Evolutionary conservation across 352 stramenopile species (phyloP), one percentile per base, ranked within the genome.

Genomic region (Thraustochytrium sp.): DNA sequence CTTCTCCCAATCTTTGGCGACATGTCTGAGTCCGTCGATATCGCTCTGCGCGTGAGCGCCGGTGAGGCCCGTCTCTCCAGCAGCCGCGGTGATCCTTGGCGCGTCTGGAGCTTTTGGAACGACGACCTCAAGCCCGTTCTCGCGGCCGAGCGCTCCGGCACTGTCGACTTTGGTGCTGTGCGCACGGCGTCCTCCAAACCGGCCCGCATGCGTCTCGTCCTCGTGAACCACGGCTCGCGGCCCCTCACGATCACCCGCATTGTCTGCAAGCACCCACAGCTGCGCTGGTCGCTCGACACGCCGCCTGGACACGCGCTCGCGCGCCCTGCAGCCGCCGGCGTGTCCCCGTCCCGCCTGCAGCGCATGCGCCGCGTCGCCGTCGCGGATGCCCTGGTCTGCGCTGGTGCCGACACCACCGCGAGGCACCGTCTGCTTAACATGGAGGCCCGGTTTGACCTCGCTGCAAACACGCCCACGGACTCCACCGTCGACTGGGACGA

Each of bases 401-500:
- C 51, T 38, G 34, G 21, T 51, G 23, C 26, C 16, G 74, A 74
- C 18, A 40, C 26, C 1, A 42, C 9, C 26, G 65, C 54, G 26
- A 16, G 46, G 23, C 18, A 3, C 2, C 21, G 26, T 34, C 5
- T 73, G 23, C 4, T 61, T 11, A 21, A 61, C 5, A 36, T 21
- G 8, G 51, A 26, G 8, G 29, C 8, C 9, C 5, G 61, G 36
- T 5, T 73, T 49, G 61, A 53, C 40, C 48, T 73, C 48, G 61
- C 8, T 38, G n/a, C 55, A 64, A 9, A 44, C 31, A 9, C 23
- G 29, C 4, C 23, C 4, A 38, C 26, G 13, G 18, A 64, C 55
- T 42, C 29, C 11, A 42, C 55, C 3, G 46, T 78, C 23, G 74
- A 82, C 42, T 82, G 74, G 74, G 74, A 82, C 46, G 74, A 82